Evolutionary conservation across 2,329 filamentous ascomycete genomes (phyloP), one percentile per base, ranked within the genome.

Genomic region (Penicillium sp.): DNA sequence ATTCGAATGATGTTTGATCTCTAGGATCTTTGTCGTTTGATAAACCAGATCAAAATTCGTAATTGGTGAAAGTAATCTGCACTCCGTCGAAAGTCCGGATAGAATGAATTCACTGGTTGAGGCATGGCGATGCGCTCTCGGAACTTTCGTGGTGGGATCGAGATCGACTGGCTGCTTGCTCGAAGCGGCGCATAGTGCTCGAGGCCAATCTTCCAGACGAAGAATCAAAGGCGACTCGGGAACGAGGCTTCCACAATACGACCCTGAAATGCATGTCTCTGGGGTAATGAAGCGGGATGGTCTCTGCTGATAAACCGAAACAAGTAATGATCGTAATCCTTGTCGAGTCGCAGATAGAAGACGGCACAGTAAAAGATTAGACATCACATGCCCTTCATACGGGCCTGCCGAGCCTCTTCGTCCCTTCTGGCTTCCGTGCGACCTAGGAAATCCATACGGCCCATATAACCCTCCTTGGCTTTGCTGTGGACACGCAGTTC

Each of bases 401-500:
- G 80, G 41, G 79, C 79, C 63, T 75, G 78, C 60, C 80, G 77
- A 49, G 80, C 78, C 63, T 86, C 83, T 50, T 83, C 81, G 59
- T 87, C 84, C 62, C 76, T 76, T 58, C 79, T 80, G 43, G 79
- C 77, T 60, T 85, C 84, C 27, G 85, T 82, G 11, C 81, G 79
- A 57, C 78, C 79, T 76, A 88, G 74, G 68, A 88, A 88, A 52
- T 86, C 83, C 79, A 85, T 86, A 47, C 84, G 79, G 16, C 79
- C 82, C 64, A 86, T 71, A 70, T 86, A 88, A 0, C 83, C 83
- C 53, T 83, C 81, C 66, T 86, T 86, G 11, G 84, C 84, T 68
- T 84, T 85, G 60, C 83, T 84, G 68, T 86, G 84, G 46, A 79
- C 79, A 54, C 83, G 80, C 66, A 88, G 70, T 69, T 88, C 86